A percentile compares a stretch with the other conserved stretches of the same genome.
phyloP scores from a whole-genome alignment of 257 asterid genomes.

The Linaria vulgaris region DNA sequence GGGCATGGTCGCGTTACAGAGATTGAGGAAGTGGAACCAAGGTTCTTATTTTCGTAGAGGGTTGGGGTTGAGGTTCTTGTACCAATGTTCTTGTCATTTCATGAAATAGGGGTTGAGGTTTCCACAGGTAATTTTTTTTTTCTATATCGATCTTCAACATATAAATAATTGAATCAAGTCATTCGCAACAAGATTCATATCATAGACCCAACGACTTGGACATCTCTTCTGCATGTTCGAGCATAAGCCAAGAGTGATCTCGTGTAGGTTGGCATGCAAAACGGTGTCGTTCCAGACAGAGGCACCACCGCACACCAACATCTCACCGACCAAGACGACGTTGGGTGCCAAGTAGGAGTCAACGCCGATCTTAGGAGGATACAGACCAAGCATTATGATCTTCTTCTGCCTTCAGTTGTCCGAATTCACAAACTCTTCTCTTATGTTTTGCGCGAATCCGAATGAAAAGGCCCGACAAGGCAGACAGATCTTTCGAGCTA shows the following conservation, averaged over 20 bases:
- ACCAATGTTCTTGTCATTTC: no score
- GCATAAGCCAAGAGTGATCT: constrained; percentile 79
- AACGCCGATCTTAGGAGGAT: constrained; percentile 81
- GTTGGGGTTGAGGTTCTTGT: no score
- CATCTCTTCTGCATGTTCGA: constrained; percentile 79
- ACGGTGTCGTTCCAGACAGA: constrained; percentile 89
- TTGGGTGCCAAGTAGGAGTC: constrained; percentile 94
- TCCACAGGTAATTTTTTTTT: no score
- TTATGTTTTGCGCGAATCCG: constrained; percentile 41
- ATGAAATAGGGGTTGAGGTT: no score
- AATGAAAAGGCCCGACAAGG: constrained; percentile 53
- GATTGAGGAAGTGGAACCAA: no score
- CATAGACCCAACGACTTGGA: constrained; percentile 91
- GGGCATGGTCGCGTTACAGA: no score
- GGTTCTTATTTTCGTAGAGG: no score
- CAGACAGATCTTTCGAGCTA: constrained; percentile 56
- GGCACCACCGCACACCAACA: constrained; percentile 75
- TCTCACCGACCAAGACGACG: constrained; percentile 89
- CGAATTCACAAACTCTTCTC: constrained; percentile 80
- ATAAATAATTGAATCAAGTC: no score
- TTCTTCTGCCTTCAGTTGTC: constrained; percentile 83
- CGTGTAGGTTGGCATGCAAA: constrained; percentile 75
- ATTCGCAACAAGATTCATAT: no score
- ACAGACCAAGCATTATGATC: constrained; percentile 81
- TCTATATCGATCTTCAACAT: no score